Percentiles rank a stretch among this genome's conserved stretches.
Conservation (phyloP, 495 filamentous ascomycete genomes). For the Xylaria bambusicola region DNA sequence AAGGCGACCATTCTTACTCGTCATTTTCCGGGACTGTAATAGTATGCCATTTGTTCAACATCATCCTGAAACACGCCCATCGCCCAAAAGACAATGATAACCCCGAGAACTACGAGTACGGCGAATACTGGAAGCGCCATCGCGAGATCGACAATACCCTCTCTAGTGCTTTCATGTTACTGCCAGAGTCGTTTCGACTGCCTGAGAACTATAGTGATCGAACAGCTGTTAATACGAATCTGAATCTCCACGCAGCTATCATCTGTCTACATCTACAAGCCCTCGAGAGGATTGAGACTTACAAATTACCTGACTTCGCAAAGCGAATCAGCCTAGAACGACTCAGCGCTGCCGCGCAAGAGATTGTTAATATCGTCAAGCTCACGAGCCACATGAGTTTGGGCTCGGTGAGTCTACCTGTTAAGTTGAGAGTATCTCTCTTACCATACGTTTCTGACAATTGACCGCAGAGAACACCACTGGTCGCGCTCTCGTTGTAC, state of each 20-base stretch:
- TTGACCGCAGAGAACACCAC: slow-evolving; percentile 35
- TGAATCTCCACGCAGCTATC: slow-evolving; percentile 46
- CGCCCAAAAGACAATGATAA: slow-evolving; percentile 40
- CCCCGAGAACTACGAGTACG: slow-evolving; percentile 41
- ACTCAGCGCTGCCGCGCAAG: slow-evolving; percentile 39
- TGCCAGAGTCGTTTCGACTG: slow-evolving; percentile 44
- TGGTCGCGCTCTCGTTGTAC: slow-evolving; percentile 45
- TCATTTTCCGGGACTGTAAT: slow-evolving; percentile 42
- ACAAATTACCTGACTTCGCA: slow-evolving; percentile 34
- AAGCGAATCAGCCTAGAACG: slow-evolving; percentile 36
- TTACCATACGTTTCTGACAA: background rate
- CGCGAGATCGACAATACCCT: slow-evolving; percentile 49
- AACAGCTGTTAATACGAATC: slow-evolving; percentile 44
- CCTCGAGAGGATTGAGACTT: slow-evolving; percentile 41
- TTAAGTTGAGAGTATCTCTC: background rate
- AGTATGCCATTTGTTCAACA: slow-evolving; percentile 43
- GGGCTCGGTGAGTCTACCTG: slow-evolving; percentile 24
- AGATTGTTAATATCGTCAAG: slow-evolving; percentile 48
- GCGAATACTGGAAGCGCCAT: slow-evolving; percentile 49
- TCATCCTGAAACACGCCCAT: slow-evolving; percentile 45
- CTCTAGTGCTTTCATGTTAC: slow-evolving; percentile 48
- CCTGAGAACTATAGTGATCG: slow-evolving; percentile 39
- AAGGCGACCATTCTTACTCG: slow-evolving; percentile 37
- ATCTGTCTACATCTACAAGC: slow-evolving; percentile 49
- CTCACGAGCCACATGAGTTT: slow-evolving; percentile 33